Base-by-base conservation (phyloP, 176 grass and related monocot species). In the Melocanna baccifera region DNA sequence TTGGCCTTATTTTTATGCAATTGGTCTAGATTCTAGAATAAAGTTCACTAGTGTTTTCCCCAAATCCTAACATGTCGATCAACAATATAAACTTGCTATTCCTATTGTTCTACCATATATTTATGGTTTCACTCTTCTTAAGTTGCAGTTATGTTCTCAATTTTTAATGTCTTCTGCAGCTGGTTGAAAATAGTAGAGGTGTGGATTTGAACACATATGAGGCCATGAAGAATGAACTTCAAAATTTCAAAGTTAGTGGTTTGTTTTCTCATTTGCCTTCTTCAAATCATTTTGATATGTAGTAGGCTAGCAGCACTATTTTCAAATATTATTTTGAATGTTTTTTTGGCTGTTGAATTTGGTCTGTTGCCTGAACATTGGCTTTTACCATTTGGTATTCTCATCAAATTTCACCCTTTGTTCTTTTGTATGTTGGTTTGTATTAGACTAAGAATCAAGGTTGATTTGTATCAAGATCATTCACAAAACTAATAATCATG, bases 121-220 rank as follows among this genome's bases (percentile, higher is more conserved):
- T 61, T 69, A 20, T 69, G 74, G 39, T 79, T 79, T 71, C 2
- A 58, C 80, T 84, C 42, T 79, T 42, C 15, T 61, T 51, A 41
- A 69, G 26, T 82, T 56, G 45, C 4, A 70, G 28, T 62, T 37
- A 52, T 72, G 30, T 61, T 72, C 45, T 88, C 57, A 50, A 62
- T 13, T 67, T 77, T 67, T 29, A 42, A 68, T 74, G 25, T 86
- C n/a, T 69, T 84, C 59, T 85, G 83, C 89, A 95, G 96, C 75
- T 98, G 69, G 83, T 90, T 86, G 93, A 95, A 89, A 92, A 62
- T 71, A 83, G 69, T 75, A 95, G 85, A 92, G 94, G 91, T 45
- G 43, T 95, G 45, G 96, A 95, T 88, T 89, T 91, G 68, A 88
- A 73, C 34, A 90, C 91, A 62, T 86, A 95, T 12, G 93, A 98